Base-by-base conservation (phyloP, 176 grass and related monocot genomes). In the Oryza glaberrima region DNA sequence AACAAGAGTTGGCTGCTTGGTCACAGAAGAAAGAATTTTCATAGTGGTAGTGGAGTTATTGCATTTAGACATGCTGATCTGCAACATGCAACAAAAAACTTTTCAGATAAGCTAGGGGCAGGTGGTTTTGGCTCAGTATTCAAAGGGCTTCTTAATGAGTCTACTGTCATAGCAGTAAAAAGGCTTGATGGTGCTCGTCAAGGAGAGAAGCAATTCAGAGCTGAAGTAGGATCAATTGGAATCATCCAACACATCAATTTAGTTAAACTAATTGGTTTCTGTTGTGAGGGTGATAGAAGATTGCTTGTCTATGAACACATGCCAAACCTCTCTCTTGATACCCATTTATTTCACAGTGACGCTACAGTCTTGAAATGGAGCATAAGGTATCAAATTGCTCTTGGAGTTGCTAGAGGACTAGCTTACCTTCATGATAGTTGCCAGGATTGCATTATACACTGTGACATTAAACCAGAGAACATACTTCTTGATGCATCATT, bases 101-200 rank as follows among this genome's bases (percentile, higher is more conserved):
- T 92, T 76, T 89, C 84, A 3, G 87, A 87, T 6, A 85, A 44
- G 79, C 34, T 90, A 35, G 91, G 91, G 3, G 54, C 23, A 78
- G 87, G 91, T 60, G 76, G 87, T n/a, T 92, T 90, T 52, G 91
- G 91, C 19, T 90, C 84, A 12, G 87, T 92, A 8, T 90, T 81
- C 48, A 90, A 90, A 52, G 91, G 91, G 3, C 12, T 58, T 65
- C 54, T 92, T 9, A 58, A 60, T 34, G 87, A 87, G 36, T 84
- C 70, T 11, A 77, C 17, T 41, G 40, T 41, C 10, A 83, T 92
- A 46, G 91, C 91, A 49, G 91, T 92, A 19, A 92, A 92, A 85
- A 90, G 76, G 70, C 91, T 92, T 23, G 52, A 86, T 63, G 54
- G 54, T n/a, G 54, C 54, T 8, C 61, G 3, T 15, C 91, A 93